A percentile compares a stretch with the other conserved stretches of the same genome.
Evolutionary conservation across 2,329 filamentous ascomycete genomes (phyloP).

Genomic region (Taxawa tesnikishii): DNA sequence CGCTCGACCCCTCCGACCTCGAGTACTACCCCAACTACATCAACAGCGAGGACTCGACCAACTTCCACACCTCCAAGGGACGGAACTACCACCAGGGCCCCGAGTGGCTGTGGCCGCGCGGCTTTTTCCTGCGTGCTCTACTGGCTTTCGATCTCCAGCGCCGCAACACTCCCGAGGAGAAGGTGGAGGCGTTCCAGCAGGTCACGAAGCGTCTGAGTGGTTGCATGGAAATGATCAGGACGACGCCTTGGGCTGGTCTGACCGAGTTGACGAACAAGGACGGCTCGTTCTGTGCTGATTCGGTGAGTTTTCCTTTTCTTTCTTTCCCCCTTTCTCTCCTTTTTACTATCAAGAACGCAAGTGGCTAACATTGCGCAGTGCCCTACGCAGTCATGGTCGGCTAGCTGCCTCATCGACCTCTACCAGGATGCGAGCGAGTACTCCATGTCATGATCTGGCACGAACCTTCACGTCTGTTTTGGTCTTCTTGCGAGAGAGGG

Average conservation of each 20-base stretch:
- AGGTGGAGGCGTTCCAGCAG: slow-evolving; percentile 86
- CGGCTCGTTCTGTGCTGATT: slow-evolving; percentile 74
- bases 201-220: slow-evolving; percentile 70
- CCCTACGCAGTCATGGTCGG: slow-evolving; percentile 93
- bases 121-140: slow-evolving; percentile 85
- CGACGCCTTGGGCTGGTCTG: slow-evolving; percentile 78
- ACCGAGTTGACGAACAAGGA: slow-evolving; percentile 88
- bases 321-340: not conserved
- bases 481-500: no score
- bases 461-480: no score
- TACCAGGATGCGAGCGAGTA: slow-evolving; percentile 72
- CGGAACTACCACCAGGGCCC: slow-evolving; percentile 97
- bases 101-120: slow-evolving; percentile 96
- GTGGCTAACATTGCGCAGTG: slow-evolving; percentile 44
- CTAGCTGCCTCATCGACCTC: slow-evolving; percentile 84
- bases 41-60: slow-evolving; percentile 84
- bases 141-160: slow-evolving; percentile 79
- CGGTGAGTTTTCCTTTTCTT: slow-evolving; percentile 45
- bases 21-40: slow-evolving; percentile 93
- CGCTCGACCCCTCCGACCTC: slow-evolving; percentile 78
- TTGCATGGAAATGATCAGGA: slow-evolving; percentile 73
- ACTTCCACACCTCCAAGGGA: slow-evolving; percentile 87
- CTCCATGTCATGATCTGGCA: slow-evolving; percentile 1
- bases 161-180: slow-evolving; percentile 53
- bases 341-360: slow-evolving; percentile 4